These are phyloP conservation scores for Euphrasia arctica DNA, from an alignment of 305 asterid species.

Conservation along the genomic window DNA sequence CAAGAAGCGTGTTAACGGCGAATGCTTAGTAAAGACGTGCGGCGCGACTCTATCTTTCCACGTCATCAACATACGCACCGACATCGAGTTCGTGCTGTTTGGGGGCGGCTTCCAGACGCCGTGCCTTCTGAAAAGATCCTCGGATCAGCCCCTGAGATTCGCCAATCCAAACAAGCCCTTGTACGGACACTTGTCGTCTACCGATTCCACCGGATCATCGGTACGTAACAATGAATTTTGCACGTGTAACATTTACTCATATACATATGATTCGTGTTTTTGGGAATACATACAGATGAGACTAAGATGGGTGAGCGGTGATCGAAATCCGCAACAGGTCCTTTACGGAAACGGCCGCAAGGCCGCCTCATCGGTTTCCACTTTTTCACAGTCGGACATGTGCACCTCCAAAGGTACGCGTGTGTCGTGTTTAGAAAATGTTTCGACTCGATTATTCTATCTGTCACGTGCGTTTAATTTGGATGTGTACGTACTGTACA, in stretches of 20 bases:
- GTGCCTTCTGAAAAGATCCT: conserved; percentile 49
- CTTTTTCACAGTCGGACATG: conserved; percentile 70
- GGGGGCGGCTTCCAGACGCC: conserved; percentile 66
- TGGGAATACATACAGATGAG: conserved; percentile 19
- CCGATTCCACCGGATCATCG: conserved; percentile 63
- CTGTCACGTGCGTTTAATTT: background rate
- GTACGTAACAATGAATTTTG: conserved; percentile 28
- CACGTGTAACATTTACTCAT: no score
- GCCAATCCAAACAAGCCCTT: conserved; percentile 65
- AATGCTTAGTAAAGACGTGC: conserved; percentile 45
- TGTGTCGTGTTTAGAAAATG: background rate
- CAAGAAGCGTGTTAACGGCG: conserved; percentile 30
- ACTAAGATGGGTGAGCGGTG: conserved; percentile 86
- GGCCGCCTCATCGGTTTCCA: conserved; percentile 44
- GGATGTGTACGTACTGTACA: background rate
- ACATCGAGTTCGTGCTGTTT: conserved; percentile 66
- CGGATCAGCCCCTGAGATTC: conserved; percentile 28
- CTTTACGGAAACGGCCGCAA: conserved; percentile 46
- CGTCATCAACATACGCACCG: conserved; percentile 73
- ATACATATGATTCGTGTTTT: background rate
- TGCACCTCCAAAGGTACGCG: conserved; percentile 38
- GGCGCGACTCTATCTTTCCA: conserved; percentile 60
- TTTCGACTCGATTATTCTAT: background rate
- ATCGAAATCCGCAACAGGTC: conserved; percentile 57
- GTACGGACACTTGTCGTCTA: conserved; percentile 60